These are phyloP conservation scores for Akanthomyces uredinophilus DNA, from an alignment of 2,329 filamentous ascomycete species.

Conservation along the genomic window DNA sequence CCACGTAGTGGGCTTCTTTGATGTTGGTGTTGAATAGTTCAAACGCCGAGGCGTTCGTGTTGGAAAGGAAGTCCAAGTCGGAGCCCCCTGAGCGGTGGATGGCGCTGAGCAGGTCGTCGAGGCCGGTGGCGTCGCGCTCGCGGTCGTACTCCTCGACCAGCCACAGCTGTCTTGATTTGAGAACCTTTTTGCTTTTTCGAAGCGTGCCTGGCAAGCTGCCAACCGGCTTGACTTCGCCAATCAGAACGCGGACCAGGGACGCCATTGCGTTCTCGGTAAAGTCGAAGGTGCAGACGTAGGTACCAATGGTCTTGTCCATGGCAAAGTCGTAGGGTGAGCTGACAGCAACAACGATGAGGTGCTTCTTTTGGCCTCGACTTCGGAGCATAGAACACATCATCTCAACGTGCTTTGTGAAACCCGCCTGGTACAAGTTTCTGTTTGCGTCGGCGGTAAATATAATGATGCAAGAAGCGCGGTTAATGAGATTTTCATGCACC, in stretches of 20 bases:
- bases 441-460: constrained; percentile 92
- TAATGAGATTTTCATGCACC: constrained; percentile 89
- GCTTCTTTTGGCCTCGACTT: constrained; percentile 75
- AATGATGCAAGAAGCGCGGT: constrained; percentile 80
- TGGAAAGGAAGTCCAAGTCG: constrained; percentile 63
- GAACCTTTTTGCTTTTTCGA: constrained; percentile 78
- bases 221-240: constrained; percentile 63
- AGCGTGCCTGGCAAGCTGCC: constrained; percentile 67
- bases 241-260: constrained; percentile 75
- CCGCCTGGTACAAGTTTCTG: constrained; percentile 86
- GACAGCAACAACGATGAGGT: constrained; percentile 83
- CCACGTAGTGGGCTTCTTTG: constrained; percentile 82
- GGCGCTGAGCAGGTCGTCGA: constrained; percentile 69
- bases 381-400: constrained; percentile 89
- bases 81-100: constrained; percentile 63
- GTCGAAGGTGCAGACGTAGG: constrained; percentile 93
- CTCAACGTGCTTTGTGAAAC: constrained; percentile 91
- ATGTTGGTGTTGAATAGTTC: constrained; percentile 65
- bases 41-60: constrained; percentile 69
- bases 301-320: constrained; percentile 83
- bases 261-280: constrained; percentile 90
- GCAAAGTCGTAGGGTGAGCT: constrained; percentile 97
- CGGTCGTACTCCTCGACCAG: constrained; percentile 84
- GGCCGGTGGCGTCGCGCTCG: constrained; percentile 65
- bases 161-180: constrained; percentile 92